Base-by-base conservation (phyloP, 768 basidiomycete genomes). In the Antrodiella citrinella region DNA sequence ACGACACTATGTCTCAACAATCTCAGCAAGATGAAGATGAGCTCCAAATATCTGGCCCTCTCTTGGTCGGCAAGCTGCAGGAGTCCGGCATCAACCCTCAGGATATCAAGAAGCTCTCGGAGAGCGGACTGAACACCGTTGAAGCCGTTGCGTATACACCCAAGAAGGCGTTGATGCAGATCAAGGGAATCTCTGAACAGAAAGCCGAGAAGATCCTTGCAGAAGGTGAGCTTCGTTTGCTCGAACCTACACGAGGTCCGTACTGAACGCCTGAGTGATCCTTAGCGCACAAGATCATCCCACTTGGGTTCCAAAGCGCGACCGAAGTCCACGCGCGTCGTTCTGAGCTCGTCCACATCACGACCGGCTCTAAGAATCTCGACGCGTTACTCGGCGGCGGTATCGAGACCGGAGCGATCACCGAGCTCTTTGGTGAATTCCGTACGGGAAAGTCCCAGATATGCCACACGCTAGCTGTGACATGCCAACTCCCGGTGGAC, bases 401-500 rank as follows among this genome's bases (percentile, higher is more conserved):
- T 7, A 91, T 99, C 59, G 96, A 99, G 71, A 99, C 96, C 15
- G 96, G 96, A 39, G 87, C 93, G 0, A 96, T 99, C 63, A 99
- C 96, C 0, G 96, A 99, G 66, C 72, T 99, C 22, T 97, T 96
- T 69, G 96, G 95, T 51, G 96, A 99, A 70, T 99, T 99, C 69
- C 78, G 96, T 57, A 98, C 96, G 9, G 96, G 96, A 50, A 98
- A 99, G 69, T 95, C 91, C 20, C 96, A 99, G 62, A 78, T 99
- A 44, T 98, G 96, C 64, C 96, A 99, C 64, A 97, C 95, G 0
- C 81, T 99, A 43, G 93, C 96, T 3, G 96, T 97, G 10, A 97
- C 96, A 3, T 99, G 96, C 63, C 95, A 98, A 70, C 78, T 98
- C 12, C 96, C 96, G 1, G 86, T 93, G 40, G 86, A 81, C 60